Evolutionary conservation across 495 filamentous ascomycete species (phyloP).

Genomic region (Astrocystis sublimbata): DNA sequence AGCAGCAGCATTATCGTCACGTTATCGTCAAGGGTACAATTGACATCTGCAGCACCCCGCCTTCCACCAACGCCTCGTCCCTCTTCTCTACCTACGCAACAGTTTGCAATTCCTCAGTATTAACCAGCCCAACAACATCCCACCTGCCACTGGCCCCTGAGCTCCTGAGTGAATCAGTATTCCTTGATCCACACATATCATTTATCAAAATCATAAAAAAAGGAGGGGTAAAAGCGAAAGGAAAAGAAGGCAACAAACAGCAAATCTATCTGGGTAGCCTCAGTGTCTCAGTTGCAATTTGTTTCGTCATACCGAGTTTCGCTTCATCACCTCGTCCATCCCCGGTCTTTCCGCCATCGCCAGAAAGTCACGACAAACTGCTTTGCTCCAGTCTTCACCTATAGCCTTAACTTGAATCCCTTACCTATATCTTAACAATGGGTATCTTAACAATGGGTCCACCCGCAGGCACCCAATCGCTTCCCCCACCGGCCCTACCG

Average conservation of each 20-base stretch:
- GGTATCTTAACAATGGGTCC: no score
- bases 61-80: neutral
- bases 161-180: neutral
- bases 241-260: no score
- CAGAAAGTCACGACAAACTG: slow-evolving; percentile 20
- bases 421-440: slow-evolving; percentile 7
- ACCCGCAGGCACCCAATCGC: slow-evolving; percentile 73
- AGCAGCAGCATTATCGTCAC: no score
- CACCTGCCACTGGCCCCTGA: neutral
- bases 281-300: neutral
- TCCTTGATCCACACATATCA: neutral
- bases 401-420: neutral
- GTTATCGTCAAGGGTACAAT: slow-evolving; percentile 2
- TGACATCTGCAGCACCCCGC: neutral
- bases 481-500: slow-evolving; percentile 86
- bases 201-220: neutral
- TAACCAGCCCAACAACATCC: no score
- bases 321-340: neutral
- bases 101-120: neutral
- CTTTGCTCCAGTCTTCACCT: neutral
- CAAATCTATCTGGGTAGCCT: neutral
- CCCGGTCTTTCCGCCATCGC: neutral
- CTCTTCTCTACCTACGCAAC: neutral
- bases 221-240: neutral
- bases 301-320: neutral